Conservation (phyloP, 495 filamentous ascomycete species). For the Aspergillus carlsbadensis region DNA sequence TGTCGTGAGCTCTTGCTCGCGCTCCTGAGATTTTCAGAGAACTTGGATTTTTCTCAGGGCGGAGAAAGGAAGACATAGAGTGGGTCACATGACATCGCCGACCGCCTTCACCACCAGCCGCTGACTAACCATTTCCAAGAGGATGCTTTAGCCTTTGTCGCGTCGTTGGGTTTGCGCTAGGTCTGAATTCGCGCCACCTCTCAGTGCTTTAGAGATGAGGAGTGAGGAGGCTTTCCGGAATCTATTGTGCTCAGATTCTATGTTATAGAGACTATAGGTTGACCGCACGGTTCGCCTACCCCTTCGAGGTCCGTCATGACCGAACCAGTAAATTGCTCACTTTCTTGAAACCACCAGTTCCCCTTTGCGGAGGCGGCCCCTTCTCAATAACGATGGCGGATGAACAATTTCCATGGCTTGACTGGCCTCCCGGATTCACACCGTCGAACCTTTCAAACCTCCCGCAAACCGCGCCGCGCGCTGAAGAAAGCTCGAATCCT, state of each 20-base stretch:
- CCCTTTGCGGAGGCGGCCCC: not conserved
- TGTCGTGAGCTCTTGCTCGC: no score
- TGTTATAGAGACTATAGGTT: no score
- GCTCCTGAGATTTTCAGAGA: not conserved
- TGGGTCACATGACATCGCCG: conserved; percentile 41
- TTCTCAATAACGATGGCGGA: not conserved
- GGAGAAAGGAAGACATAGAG: conserved; percentile 19
- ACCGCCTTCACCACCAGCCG: no score
- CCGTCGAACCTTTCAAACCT: not conserved
- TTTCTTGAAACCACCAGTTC: not conserved
- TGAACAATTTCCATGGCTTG: conserved; percentile 6
- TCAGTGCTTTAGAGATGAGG: not conserved
- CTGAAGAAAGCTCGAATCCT: not conserved
- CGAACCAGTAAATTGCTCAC: not conserved
- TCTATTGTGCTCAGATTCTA: no score
- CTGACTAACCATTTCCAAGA: no score
- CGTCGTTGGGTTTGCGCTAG: not conserved
- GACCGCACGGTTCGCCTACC: no score
- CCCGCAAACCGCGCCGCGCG: not conserved
- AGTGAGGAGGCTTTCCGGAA: not conserved
- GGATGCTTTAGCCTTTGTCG: no score
- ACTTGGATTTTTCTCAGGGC: no score
- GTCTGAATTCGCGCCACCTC: not conserved
- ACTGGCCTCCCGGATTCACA: conserved; percentile 4
- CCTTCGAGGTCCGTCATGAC: not conserved